These are phyloP conservation scores for Boletus reticulatus DNA, from an alignment of 768 basidiomycete species.

Conservation along the genomic window DNA sequence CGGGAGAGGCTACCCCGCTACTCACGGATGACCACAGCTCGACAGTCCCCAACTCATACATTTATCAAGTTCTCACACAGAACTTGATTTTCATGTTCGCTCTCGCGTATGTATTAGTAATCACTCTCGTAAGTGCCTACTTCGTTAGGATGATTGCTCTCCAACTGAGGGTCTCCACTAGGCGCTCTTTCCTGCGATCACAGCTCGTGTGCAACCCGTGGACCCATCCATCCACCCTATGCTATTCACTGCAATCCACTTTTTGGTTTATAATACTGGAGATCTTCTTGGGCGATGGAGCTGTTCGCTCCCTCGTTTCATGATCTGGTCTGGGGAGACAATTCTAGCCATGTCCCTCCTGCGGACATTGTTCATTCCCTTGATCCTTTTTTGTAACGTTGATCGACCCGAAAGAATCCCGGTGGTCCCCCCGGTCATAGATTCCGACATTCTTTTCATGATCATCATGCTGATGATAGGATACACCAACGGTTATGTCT, in stretches of 20 bases:
- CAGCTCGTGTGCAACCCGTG: neutral
- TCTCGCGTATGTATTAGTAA: neutral
- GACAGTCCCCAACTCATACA: neutral
- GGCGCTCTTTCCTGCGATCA: neutral
- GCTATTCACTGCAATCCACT: conserved; percentile 49
- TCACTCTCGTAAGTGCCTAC: neutral
- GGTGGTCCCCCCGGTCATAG: conserved; percentile 46
- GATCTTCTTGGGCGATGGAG: conserved; percentile 65
- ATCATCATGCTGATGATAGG: conserved; percentile 68
- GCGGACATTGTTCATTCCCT: neutral
- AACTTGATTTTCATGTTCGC: neutral
- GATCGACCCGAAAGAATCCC: conserved; percentile 41
- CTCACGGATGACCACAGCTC: neutral
- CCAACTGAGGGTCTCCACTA: conserved; percentile 1
- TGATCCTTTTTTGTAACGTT: conserved; percentile 47
- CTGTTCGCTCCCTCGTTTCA: conserved; percentile 77
- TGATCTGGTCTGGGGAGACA: conserved; percentile 36
- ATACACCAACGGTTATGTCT: conserved; percentile 73
- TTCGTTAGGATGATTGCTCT: neutral
- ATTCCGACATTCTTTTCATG: conserved; percentile 75
- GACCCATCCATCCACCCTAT: neutral
- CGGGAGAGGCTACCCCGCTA: neutral
- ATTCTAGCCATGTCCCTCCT: conserved; percentile 4
- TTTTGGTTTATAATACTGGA: conserved; percentile 69
- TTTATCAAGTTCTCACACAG: neutral